Evolutionary conservation across 257 asterid species (phyloP).

Genomic region (Solanum tarapatanum): DNA sequence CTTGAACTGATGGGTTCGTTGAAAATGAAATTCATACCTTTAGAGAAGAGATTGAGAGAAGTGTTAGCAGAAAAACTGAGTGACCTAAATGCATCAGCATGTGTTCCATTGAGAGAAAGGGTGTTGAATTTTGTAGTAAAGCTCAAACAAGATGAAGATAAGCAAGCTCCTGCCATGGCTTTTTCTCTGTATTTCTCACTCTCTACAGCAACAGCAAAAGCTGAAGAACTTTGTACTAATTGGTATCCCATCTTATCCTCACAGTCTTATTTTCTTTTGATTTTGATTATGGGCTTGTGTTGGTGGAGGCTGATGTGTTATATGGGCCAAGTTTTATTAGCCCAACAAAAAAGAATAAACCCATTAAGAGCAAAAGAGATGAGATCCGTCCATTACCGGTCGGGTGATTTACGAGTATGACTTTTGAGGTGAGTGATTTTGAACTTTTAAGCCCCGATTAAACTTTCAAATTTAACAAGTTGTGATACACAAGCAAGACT

Average conservation of each 20-base stretch:
- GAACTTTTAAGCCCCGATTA: neutral
- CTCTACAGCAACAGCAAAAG: neutral
- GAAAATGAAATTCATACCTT: conserved; percentile 24
- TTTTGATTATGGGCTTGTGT: neutral
- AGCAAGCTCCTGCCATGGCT: conserved; percentile 36
- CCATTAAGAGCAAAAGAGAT: neutral
- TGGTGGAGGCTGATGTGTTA: neutral
- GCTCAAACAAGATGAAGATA: conserved; percentile 36
- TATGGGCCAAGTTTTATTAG: neutral
- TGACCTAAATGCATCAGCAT: conserved; percentile 27
- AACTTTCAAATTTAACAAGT: neutral
- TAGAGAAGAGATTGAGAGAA: conserved; percentile 43
- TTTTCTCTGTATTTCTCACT: neutral
- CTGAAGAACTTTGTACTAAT: neutral
- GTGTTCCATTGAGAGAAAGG: conserved; percentile 33
- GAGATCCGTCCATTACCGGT: neutral
- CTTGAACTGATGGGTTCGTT: neutral
- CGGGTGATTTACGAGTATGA: neutral
- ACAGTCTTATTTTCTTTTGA: neutral
- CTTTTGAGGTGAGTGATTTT: neutral
- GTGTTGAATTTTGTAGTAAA: conserved; percentile 31
- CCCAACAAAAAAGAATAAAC: neutral
- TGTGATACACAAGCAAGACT: neutral
- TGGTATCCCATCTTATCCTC: neutral
- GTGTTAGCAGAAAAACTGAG: conserved; percentile 59